Percentiles rank a stretch among this genome's conserved stretches.
Evolutionary conservation across 768 basidiomycete species (phyloP).

Genomic region (Lentinula aciculospora): DNA sequence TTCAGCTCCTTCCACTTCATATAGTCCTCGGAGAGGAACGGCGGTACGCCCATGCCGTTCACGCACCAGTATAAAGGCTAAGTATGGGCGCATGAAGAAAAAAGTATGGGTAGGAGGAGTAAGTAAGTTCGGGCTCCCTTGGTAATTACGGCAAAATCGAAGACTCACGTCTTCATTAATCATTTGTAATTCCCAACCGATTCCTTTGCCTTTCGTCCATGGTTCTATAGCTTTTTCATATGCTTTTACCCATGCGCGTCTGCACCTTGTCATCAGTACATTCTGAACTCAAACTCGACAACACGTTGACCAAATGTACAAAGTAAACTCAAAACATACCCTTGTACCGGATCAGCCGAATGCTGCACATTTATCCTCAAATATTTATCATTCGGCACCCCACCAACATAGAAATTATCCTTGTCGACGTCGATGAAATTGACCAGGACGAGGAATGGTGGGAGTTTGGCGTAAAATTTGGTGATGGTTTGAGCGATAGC

Average conservation of each 20-base stretch:
- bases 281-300: not conserved
- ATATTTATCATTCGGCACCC: slow-evolving; percentile 11
- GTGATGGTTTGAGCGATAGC: slow-evolving; percentile 16
- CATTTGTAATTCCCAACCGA: slow-evolving; percentile 10
- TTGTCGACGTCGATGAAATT: slow-evolving; percentile 18
- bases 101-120: not conserved
- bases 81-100: not conserved
- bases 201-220: slow-evolving; percentile 10
- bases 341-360: slow-evolving; percentile 13
- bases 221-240: slow-evolving; percentile 10
- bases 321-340: slow-evolving; percentile 4
- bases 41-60: slow-evolving; percentile 3
- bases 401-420: slow-evolving; percentile 16
- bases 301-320: not conserved
- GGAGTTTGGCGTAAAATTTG: slow-evolving; percentile 12
- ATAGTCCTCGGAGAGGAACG: not conserved
- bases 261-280: not conserved
- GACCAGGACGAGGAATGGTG: slow-evolving; percentile 18
- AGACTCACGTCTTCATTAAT: slow-evolving; percentile 9
- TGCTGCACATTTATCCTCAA: slow-evolving; percentile 18
- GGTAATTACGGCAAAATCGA: not conserved
- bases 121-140: not conserved
- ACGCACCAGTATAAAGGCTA: not conserved
- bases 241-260: slow-evolving; percentile 4
- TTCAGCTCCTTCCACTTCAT: slow-evolving; percentile 5